These are phyloP conservation scores for Saccharum officinarum DNA, from an alignment of 176 grass and related monocot species.

Conservation along the genomic window DNA sequence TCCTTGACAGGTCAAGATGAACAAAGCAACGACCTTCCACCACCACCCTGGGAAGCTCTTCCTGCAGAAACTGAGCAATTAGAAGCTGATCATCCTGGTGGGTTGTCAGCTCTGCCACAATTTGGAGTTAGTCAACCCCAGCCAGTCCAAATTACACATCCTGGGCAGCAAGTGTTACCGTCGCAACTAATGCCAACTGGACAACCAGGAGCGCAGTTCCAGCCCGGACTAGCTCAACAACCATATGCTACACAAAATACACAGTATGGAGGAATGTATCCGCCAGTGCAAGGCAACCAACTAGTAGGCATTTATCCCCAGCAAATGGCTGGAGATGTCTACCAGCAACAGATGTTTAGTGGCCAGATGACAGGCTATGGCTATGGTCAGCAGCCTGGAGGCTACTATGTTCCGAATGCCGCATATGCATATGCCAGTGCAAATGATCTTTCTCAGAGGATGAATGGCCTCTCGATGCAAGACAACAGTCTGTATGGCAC, in stretches of 20 bases:
- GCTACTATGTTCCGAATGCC: slow-evolving; percentile 48
- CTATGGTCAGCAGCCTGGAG: slow-evolving; percentile 58
- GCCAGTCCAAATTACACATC: slow-evolving; percentile 45
- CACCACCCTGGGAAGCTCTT: slow-evolving; percentile 87
- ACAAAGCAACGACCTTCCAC: slow-evolving; percentile 59
- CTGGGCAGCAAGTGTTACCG: slow-evolving; percentile 34
- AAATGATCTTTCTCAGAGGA: slow-evolving; percentile 65
- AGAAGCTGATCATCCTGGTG: slow-evolving; percentile 32
- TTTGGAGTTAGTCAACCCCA: slow-evolving; percentile 40
- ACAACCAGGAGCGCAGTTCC: slow-evolving; percentile 50
- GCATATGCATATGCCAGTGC: slow-evolving; percentile 41
- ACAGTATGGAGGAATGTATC: slow-evolving; percentile 54
- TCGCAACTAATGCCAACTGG: slow-evolving; percentile 46
- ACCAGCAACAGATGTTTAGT: slow-evolving; percentile 68
- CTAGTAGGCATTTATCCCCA: slow-evolving; percentile 44
- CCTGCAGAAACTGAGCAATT: slow-evolving; percentile 44
- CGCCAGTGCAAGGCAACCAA: slow-evolving; percentile 51
- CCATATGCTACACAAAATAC: slow-evolving; percentile 24
- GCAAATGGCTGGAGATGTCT: slow-evolving; percentile 51
- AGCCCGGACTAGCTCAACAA: slow-evolving; percentile 41
- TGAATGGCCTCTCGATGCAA: slow-evolving; percentile 76
- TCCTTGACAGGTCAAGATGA: slow-evolving; percentile 59
- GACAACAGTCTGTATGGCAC: slow-evolving; percentile 37
- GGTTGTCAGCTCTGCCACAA: slow-evolving; percentile 38
- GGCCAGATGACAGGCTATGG: slow-evolving; percentile 58